Conservation (phyloP, 1,284 basidiomycete species). For the Golubevia pallescens region DNA sequence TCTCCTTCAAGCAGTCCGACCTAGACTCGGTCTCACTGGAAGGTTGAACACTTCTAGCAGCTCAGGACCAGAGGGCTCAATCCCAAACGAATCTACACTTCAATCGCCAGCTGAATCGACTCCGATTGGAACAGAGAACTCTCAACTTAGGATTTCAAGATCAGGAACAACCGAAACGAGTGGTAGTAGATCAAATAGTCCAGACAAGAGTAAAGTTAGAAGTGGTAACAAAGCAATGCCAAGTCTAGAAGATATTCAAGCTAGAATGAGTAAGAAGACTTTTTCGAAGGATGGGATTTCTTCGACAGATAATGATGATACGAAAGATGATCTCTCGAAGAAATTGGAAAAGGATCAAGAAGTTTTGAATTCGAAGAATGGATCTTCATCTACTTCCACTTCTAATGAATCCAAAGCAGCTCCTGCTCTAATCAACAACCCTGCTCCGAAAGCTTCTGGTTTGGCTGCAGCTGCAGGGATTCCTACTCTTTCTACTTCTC, state of each 20-base stretch:
- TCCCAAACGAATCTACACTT: not conserved
- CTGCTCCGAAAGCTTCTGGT: not conserved
- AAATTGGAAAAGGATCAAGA: not conserved
- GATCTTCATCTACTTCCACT: not conserved
- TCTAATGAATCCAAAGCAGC: slow-evolving; percentile 4
- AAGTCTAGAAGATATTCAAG: slow-evolving; percentile 51
- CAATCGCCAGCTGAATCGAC: not conserved
- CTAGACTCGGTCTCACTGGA: slow-evolving; percentile 25
- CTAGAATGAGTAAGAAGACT: slow-evolving; percentile 40
- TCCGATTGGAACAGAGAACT: not conserved
- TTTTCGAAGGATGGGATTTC: not conserved
- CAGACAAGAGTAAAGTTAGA: slow-evolving; percentile 17
- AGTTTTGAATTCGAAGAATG: not conserved
- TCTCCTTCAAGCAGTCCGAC: slow-evolving; percentile 2
- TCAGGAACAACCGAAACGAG: slow-evolving; percentile 3
- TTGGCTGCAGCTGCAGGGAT: slow-evolving; percentile 4
- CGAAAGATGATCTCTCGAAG: not conserved
- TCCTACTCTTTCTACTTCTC: slow-evolving; percentile 13
- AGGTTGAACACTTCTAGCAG: slow-evolving; percentile 19
- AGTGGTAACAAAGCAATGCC: slow-evolving; percentile 32
- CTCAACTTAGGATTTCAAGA: no score
- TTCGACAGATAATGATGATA: not conserved
- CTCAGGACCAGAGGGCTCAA: slow-evolving; percentile 10
- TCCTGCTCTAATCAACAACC: not conserved
- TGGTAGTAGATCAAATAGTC: not conserved